Conservation (phyloP, 805 yeast species). For the Kluyveromyces siamensis region DNA sequence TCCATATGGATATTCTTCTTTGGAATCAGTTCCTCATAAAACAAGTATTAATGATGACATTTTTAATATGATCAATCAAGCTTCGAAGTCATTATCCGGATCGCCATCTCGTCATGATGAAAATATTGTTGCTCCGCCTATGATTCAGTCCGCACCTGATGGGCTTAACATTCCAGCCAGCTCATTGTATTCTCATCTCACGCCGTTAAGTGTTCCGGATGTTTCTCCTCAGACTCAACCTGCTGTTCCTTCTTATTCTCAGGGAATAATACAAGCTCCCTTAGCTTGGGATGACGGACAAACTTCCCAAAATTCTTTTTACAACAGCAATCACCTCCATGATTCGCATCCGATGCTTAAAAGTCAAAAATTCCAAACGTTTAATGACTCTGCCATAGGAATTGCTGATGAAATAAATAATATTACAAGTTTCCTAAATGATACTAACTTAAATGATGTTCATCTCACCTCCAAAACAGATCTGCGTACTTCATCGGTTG, state of each 20-base stretch:
- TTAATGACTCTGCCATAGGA: background rate
- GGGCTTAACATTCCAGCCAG: background rate
- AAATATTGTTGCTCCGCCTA: conserved; percentile 5
- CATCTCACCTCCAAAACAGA: background rate
- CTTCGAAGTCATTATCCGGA: conserved; percentile 14
- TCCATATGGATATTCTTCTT: conserved; percentile 7
- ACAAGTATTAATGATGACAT: conserved; percentile 18
- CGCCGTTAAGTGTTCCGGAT: background rate
- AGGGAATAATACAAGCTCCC: background rate
- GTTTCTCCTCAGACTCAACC: background rate
- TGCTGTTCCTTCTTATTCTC: background rate
- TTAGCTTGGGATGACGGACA: background rate
- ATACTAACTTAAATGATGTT: background rate
- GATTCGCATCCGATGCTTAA: background rate
- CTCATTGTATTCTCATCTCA: background rate
- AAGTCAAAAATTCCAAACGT: background rate
- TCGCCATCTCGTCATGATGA: conserved; percentile 16
- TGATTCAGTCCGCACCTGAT: background rate
- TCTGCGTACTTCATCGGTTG: background rate
- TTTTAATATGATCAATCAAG: conserved; percentile 21
- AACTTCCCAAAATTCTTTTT: background rate
- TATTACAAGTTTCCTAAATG: conserved; percentile 1
- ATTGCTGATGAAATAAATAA: background rate
- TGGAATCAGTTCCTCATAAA: background rate
- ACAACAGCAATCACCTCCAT: background rate